phyloP scores from a whole-genome alignment of 2,329 filamentous ascomycete species.

The Exophiala alcalophila region DNA sequence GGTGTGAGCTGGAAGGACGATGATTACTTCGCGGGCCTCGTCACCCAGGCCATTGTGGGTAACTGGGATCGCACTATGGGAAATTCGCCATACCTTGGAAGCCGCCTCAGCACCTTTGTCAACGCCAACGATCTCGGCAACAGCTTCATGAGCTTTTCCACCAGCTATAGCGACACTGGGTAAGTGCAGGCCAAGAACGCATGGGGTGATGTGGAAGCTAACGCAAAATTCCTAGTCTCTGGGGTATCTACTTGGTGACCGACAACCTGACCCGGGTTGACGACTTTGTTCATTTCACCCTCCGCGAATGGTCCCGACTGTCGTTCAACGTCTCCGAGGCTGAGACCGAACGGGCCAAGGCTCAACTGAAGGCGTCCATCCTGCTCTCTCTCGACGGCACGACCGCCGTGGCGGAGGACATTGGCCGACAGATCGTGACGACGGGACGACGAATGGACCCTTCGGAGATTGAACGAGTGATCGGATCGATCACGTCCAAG shows the following conservation, averaged over 20 bases:
- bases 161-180: constrained; percentile 99
- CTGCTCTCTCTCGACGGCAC: constrained; percentile 96
- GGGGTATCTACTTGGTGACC: constrained; percentile 98
- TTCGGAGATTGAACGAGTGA: constrained; percentile 89
- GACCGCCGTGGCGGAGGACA: constrained; percentile 95
- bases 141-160: constrained; percentile 99
- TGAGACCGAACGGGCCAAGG: constrained; percentile 97
- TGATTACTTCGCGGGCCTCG: constrained; percentile 97
- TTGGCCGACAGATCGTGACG: constrained; percentile 96
- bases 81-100: constrained; percentile 93
- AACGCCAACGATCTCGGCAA: constrained; percentile 95
- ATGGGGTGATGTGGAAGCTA: constrained; percentile 9
- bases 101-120: constrained; percentile 93
- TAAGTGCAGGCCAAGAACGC: constrained; percentile 50
- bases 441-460: constrained; percentile 89
- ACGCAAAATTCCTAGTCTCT: constrained; percentile 65
- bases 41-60: constrained; percentile 96
- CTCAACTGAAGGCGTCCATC: constrained; percentile 97
- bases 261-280: constrained; percentile 85
- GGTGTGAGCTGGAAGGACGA: constrained; percentile 99
- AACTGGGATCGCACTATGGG: constrained; percentile 99
- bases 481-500: constrained; percentile 87
- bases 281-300: constrained; percentile 95
- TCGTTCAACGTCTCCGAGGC: constrained; percentile 82
- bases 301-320: constrained; percentile 96